A percentile compares a stretch with the other conserved stretches of the same genome.
These are phyloP conservation scores for Stemphylium vesicarium DNA, from an alignment of 2,329 filamentous ascomycete genomes.

Conservation along the genomic window DNA sequence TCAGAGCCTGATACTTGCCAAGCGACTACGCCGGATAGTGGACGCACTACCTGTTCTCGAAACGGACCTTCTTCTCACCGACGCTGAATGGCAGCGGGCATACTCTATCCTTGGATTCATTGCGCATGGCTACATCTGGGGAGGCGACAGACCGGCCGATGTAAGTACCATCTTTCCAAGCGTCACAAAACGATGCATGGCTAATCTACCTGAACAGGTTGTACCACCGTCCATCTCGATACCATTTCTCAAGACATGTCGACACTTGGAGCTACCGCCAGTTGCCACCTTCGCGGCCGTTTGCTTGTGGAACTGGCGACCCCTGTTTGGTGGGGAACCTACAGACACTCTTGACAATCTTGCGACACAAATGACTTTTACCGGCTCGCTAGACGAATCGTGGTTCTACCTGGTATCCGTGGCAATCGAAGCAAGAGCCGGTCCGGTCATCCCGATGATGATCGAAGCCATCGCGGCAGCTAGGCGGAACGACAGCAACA, in stretches of 20 bases:
- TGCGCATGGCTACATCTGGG: slow-evolving; percentile 89
- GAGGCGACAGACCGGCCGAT: slow-evolving; percentile 75
- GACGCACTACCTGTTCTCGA: slow-evolving; percentile 83
- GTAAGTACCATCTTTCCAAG: slow-evolving; percentile 51
- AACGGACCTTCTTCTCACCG: slow-evolving; percentile 78
- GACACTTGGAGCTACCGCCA: slow-evolving; percentile 81
- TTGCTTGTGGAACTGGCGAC: slow-evolving; percentile 96
- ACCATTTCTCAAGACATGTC: slow-evolving; percentile 78
- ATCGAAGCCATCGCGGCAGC: slow-evolving; percentile 83
- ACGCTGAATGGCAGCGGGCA: slow-evolving; percentile 89
- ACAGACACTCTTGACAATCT: slow-evolving; percentile 88
- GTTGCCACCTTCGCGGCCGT: slow-evolving; percentile 94
- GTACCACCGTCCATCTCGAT: slow-evolving; percentile 83
- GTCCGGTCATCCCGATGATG: slow-evolving; percentile 86
- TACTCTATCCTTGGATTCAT: slow-evolving; percentile 81
- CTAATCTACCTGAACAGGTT: slow-evolving; percentile 50
- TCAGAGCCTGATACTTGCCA: slow-evolving; percentile 84
- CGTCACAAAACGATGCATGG: slow-evolving; percentile 4
- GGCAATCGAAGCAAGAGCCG: slow-evolving; percentile 91
- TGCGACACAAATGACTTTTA: slow-evolving; percentile 86
- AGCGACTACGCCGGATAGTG: slow-evolving; percentile 78
- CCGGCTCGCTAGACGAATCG: slow-evolving; percentile 92
- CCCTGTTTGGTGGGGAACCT: slow-evolving; percentile 81
- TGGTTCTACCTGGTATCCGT: slow-evolving; percentile 98
- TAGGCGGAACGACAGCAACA: slow-evolving; percentile 69